A percentile compares a stretch with the other conserved stretches of the same genome.
phyloP scores from a whole-genome alignment of 192 early-diverging fungal genomes.

The Allomyces arbusculus region DNA sequence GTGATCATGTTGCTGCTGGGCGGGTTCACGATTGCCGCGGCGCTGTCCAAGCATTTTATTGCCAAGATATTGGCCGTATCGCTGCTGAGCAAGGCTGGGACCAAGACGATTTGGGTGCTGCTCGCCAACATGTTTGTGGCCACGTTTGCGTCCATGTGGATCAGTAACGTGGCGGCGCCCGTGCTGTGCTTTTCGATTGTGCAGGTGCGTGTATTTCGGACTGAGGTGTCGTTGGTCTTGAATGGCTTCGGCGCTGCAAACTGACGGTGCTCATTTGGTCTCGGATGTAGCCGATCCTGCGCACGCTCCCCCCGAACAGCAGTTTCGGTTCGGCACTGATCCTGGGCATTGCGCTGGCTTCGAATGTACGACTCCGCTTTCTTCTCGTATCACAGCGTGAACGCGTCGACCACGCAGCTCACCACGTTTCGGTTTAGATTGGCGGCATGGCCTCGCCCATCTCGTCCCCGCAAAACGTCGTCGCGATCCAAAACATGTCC shows the following conservation, averaged over 20 bases:
- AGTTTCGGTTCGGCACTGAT: slow-evolving; percentile 41
- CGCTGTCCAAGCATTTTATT: slow-evolving; percentile 51
- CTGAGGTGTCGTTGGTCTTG: too few relatives aligned
- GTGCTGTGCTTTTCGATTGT: slow-evolving; percentile 54
- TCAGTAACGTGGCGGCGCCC: slow-evolving; percentile 59
- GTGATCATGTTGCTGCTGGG: slow-evolving; percentile 59
- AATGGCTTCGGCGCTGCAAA: background rate
- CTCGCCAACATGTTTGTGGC: slow-evolving; percentile 58
- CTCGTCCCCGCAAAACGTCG: slow-evolving; percentile 56
- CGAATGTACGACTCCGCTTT: slow-evolving; percentile 12
- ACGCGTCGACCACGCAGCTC: too few relatives aligned
- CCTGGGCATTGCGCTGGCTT: slow-evolving; percentile 53
- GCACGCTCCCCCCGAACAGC: slow-evolving; percentile 36
- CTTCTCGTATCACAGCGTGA: too few relatives aligned
- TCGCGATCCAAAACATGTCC: slow-evolving; percentile 52
- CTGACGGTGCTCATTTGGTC: background rate
- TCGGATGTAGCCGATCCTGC: slow-evolving; percentile 38
- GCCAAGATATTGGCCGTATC: slow-evolving; percentile 43
- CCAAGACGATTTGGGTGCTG: slow-evolving; percentile 37
- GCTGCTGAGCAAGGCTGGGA: slow-evolving; percentile 46
- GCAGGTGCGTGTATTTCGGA: slow-evolving; percentile 10
- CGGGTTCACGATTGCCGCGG: slow-evolving; percentile 54
- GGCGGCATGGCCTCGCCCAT: slow-evolving; percentile 66
- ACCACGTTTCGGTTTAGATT: slow-evolving; percentile 5
- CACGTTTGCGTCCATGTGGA: slow-evolving; percentile 58